A percentile compares a stretch with the other conserved stretches of the same genome.
These are phyloP conservation scores for Aspergillus japonicus DNA, from an alignment of 2,329 filamentous ascomycete genomes.

Conservation along the genomic window DNA sequence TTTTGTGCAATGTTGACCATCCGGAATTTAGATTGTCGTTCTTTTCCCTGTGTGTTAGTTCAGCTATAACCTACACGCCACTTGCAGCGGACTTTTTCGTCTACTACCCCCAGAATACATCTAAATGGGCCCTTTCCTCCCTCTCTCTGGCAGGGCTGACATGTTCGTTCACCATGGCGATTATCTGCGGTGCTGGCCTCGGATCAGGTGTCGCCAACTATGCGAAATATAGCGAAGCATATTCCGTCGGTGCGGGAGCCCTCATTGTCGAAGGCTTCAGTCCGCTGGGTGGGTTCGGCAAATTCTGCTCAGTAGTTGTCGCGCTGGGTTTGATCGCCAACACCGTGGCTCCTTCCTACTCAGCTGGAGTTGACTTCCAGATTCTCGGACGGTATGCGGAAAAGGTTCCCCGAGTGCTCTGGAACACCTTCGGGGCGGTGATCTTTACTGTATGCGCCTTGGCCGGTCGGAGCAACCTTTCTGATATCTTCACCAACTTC, in stretches of 20 bases:
- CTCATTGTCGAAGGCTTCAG: conserved; percentile 63
- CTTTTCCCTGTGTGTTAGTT: conserved; percentile 66
- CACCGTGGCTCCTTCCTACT: conserved; percentile 64
- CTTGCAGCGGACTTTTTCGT: conserved; percentile 68
- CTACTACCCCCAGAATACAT: conserved; percentile 59
- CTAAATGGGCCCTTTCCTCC: conserved; percentile 54
- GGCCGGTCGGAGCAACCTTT: conserved; percentile 60
- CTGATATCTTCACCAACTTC: conserved; percentile 67
- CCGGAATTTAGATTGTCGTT: conserved; percentile 55
- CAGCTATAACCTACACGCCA: conserved; percentile 63
- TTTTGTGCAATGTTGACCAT: conserved; percentile 1
- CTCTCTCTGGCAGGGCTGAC: conserved; percentile 59
- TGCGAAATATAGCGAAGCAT: conserved; percentile 57
- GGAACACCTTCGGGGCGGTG: conserved; percentile 62
- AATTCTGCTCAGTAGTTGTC: conserved; percentile 65
- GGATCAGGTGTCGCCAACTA: conserved; percentile 56
- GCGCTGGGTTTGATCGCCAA: conserved; percentile 66
- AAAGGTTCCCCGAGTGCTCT: conserved; percentile 61
- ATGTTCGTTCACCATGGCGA: conserved; percentile 60
- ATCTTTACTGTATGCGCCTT: conserved; percentile 65
- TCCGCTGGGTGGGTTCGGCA: conserved; percentile 61
- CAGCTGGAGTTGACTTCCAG: conserved; percentile 66
- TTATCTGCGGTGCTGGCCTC: conserved; percentile 62
- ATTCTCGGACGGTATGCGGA: conserved; percentile 60
- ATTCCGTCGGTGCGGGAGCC: conserved; percentile 59